Conservation (phyloP, 2,329 filamentous ascomycete species). For the Fusarium oxysporum region DNA sequence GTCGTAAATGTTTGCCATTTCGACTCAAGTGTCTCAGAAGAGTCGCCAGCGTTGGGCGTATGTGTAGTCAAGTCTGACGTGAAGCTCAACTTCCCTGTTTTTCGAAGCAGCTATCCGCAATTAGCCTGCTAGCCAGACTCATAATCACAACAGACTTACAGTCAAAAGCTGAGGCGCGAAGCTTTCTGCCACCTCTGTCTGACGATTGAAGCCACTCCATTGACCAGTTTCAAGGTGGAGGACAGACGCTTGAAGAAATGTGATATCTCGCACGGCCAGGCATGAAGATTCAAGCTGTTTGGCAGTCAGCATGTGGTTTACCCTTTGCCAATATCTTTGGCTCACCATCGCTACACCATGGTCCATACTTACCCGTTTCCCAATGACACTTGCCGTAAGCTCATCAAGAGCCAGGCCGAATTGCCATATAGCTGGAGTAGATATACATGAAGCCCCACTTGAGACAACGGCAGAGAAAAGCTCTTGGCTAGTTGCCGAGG, state of each 20-base stretch:
- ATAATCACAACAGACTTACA: constrained; percentile 17
- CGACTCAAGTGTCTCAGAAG: constrained; percentile 31
- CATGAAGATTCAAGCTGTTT: constrained; percentile 29
- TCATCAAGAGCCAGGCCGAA: constrained; percentile 42
- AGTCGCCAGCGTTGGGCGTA: constrained; percentile 26
- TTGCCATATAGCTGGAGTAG: constrained; percentile 38
- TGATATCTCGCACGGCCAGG: constrained; percentile 27
- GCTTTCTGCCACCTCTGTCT: constrained; percentile 37
- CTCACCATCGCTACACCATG: not conserved
- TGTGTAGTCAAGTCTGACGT: constrained; percentile 29
- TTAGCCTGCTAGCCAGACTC: constrained; percentile 11
- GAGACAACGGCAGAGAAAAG: constrained; percentile 39
- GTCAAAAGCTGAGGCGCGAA: constrained; percentile 33
- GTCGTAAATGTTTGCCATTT: constrained; percentile 39
- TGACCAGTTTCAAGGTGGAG: constrained; percentile 41
- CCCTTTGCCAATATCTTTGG: not conserved
- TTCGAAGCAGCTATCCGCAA: constrained; percentile 36
- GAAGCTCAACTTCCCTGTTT: constrained; percentile 34
- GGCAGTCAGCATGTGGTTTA: not conserved
- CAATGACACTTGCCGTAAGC: constrained; percentile 23
- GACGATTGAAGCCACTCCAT: constrained; percentile 40
- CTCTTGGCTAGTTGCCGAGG: constrained; percentile 21
- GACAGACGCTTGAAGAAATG: constrained; percentile 40
- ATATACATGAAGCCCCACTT: constrained; percentile 37
- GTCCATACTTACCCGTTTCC: constrained; percentile 30